phyloP scores from a whole-genome alignment of 2,329 filamentous ascomycete species.

The Beauveria caledonica region DNA sequence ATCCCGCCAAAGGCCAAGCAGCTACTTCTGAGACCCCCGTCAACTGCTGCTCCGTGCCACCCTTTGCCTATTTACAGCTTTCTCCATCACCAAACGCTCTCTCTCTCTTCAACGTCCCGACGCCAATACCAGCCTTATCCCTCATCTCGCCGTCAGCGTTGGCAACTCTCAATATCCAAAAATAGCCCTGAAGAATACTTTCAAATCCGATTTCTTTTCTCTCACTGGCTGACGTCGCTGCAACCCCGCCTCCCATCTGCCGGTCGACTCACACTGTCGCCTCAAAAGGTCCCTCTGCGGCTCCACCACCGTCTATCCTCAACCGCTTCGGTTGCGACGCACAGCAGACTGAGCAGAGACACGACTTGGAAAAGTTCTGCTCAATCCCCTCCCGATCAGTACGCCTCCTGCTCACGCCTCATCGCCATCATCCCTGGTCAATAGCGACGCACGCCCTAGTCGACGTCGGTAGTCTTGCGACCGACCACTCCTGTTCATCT shows the following conservation, averaged over 20 bases:
- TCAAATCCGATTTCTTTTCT: background rate
- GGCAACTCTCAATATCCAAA: background rate
- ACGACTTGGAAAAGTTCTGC: background rate
- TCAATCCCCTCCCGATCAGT: background rate
- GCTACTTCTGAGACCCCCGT: too few relatives aligned
- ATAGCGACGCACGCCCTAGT: background rate
- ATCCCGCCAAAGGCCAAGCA: too few relatives aligned
- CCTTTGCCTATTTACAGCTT: background rate
- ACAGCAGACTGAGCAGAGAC: background rate
- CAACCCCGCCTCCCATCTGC: slow-evolving; percentile 1
- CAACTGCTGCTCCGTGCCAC: background rate
- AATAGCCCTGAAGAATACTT: background rate
- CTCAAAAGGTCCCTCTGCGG: slow-evolving; percentile 1
- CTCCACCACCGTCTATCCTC: slow-evolving; percentile 8
- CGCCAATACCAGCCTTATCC: background rate
- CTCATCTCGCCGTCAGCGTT: background rate
- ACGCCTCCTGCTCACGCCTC: background rate
- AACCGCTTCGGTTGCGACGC: background rate
- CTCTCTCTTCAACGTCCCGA: background rate
- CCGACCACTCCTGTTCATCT: background rate
- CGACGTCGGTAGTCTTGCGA: slow-evolving; percentile 2
- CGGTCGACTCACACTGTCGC: slow-evolving; percentile 1
- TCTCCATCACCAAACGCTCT: background rate
- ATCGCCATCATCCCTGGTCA: background rate
- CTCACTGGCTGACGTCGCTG: background rate